A percentile compares a stretch with the other conserved stretches of the same genome.
These are phyloP conservation scores for Arctium lappa DNA, from an alignment of 129 eudicot genomes.

Conservation along the genomic window DNA sequence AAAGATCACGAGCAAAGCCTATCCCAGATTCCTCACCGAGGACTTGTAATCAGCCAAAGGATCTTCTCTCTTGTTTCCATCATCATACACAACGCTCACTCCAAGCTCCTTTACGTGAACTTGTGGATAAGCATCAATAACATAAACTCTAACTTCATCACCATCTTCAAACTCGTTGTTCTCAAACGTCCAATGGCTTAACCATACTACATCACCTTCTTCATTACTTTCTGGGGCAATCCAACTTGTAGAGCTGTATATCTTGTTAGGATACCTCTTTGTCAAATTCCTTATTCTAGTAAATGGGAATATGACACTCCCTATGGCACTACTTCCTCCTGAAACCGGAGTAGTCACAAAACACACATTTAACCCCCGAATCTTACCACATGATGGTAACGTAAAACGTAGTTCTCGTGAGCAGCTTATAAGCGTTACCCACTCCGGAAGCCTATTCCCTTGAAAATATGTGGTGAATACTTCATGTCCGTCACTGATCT, in stretches of 20 bases:
- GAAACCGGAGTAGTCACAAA: neutral
- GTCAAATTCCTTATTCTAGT: neutral
- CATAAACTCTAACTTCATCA: neutral
- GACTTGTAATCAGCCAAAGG: neutral
- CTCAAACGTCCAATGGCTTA: slow-evolving; percentile 17
- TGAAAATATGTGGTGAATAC: slow-evolving; percentile 16
- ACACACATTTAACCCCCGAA: slow-evolving; percentile 4
- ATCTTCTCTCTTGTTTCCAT: neutral
- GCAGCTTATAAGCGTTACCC: neutral
- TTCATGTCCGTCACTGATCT: neutral
- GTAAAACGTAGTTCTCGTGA: neutral
- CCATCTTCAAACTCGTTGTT: too few relatives aligned
- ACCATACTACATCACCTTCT: slow-evolving; percentile 8
- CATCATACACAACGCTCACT: neutral
- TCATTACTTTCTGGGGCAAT: neutral
- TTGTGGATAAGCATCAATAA: too few relatives aligned
- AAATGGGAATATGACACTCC: neutral
- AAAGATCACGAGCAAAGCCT: too few relatives aligned
- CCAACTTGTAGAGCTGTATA: neutral
- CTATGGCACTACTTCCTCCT: neutral
- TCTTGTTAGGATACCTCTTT: neutral
- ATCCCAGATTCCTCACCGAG: neutral
- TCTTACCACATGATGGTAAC: neutral
- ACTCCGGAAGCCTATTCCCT: neutral
- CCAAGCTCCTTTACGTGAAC: neutral